A percentile compares a stretch with the other conserved stretches of the same genome.
Conservation (phyloP, 345 rosid genomes). For the Eucalyptus cloeziana region DNA sequence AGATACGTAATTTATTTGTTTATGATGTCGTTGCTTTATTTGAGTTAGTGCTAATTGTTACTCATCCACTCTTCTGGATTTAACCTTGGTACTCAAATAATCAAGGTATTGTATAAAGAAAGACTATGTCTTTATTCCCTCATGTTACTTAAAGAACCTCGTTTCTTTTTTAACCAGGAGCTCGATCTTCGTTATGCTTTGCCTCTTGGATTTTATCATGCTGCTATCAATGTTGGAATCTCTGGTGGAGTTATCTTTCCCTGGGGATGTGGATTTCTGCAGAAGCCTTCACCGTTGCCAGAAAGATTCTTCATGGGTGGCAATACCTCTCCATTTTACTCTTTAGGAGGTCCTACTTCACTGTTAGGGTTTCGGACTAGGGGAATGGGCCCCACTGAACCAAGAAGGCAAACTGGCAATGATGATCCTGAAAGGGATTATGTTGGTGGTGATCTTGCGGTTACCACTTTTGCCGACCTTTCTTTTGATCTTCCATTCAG, state of each 20-base stretch:
- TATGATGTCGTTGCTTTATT: background rate
- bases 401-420: constrained; percentile 33
- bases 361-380: constrained; percentile 75
- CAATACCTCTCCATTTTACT: constrained; percentile 66
- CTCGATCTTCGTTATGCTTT: constrained; percentile 77
- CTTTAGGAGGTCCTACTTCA: constrained; percentile 73
- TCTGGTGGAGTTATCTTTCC: constrained; percentile 70
- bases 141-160: background rate
- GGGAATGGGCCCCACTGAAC: constrained; percentile 82
- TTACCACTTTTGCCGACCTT: constrained; percentile 79
- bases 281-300: constrained; percentile 46
- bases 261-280: constrained; percentile 58
- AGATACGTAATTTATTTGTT: background rate
- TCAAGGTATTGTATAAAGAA: background rate
- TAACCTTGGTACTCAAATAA: background rate
- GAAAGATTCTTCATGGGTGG: constrained; percentile 96
- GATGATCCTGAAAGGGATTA: constrained; percentile 47
- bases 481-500: constrained; percentile 82
- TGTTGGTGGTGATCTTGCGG: constrained; percentile 90
- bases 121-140: background rate
- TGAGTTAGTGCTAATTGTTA: background rate
- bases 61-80: background rate
- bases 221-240: constrained; percentile 76
- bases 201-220: constrained; percentile 61
- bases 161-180: constrained; percentile 29